Evolutionary conservation across 495 filamentous ascomycete species (phyloP).

Genomic region (Daldinia decipiens): DNA sequence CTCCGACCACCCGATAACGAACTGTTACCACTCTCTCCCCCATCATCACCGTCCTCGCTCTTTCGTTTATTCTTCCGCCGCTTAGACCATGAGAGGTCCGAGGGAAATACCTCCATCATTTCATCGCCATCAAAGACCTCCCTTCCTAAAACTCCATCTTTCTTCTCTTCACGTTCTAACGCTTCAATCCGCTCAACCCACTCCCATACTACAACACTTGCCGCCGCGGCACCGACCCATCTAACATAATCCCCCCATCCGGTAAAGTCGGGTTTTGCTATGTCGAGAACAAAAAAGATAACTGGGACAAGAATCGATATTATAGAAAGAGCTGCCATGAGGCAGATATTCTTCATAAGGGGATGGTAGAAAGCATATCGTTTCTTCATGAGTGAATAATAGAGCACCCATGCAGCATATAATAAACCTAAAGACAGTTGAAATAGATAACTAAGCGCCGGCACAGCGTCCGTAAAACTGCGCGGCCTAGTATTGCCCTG

Average conservation of each 20-base stretch:
- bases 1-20: conserved; percentile 45
- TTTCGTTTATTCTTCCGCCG: conserved; percentile 49
- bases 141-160: conserved; percentile 91
- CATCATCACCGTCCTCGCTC: conserved; percentile 44
- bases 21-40: conserved; percentile 34
- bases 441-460: conserved; percentile 93
- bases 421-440: conserved; percentile 87
- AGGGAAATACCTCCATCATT: conserved; percentile 81
- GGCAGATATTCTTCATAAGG: conserved; percentile 89
- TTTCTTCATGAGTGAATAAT: conserved; percentile 92
- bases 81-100: conserved; percentile 51
- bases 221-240: conserved; percentile 96
- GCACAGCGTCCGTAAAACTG: conserved; percentile 86
- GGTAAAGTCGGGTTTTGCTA: conserved; percentile 84
- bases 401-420: conserved; percentile 95
- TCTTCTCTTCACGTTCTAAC: conserved; percentile 92
- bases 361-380: conserved; percentile 93
- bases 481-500: conserved; percentile 69
- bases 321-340: conserved; percentile 84
- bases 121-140: conserved; percentile 98
- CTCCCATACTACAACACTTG: conserved; percentile 98
- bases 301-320: conserved; percentile 86
- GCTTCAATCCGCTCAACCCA: conserved; percentile 99
- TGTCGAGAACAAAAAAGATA: conserved; percentile 95
- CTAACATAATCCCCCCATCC: conserved; percentile 98